Evolutionary conservation across 108 stramenopile genomes (phyloP).

Genomic region (Craspedostauros australis): DNA sequence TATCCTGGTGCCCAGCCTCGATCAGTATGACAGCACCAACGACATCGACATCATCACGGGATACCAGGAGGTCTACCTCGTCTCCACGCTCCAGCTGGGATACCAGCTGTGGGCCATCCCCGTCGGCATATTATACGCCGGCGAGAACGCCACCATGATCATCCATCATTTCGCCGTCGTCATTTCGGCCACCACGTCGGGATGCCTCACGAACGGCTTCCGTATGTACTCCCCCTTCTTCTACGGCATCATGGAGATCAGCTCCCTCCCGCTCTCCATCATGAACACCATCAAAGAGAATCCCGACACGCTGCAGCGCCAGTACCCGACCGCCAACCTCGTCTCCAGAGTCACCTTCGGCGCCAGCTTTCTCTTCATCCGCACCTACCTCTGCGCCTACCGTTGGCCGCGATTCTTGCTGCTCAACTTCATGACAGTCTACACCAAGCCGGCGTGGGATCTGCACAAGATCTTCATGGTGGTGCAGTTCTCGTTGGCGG

Average conservation of each 20-base stretch:
- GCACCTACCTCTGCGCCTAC: conserved; percentile 14
- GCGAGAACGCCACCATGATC: conserved; percentile 57
- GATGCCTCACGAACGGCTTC: conserved; percentile 49
- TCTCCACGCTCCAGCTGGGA: conserved; percentile 53
- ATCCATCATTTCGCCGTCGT: conserved; percentile 65
- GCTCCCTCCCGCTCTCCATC: conserved; percentile 44
- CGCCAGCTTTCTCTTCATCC: conserved; percentile 22
- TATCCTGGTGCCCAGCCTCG: conserved; percentile 17
- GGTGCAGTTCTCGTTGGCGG: conserved; percentile 1
- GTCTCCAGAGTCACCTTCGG: conserved; percentile 15
- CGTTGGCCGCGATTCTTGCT: conserved; percentile 2
- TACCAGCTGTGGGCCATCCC: conserved; percentile 73
- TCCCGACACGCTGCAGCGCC: conserved; percentile 25
- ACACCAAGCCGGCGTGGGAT: neutral
- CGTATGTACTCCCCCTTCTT: conserved; percentile 54
- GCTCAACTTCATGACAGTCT: neutral
- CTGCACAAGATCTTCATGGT: conserved; percentile 6
- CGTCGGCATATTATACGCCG: conserved; percentile 39
- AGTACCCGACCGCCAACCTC: conserved; percentile 29
- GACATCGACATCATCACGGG: conserved; percentile 30
- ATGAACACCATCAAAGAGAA: conserved; percentile 71
- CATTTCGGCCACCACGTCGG: conserved; percentile 25
- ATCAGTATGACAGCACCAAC: conserved; percentile 7
- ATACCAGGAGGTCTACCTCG: conserved; percentile 30
- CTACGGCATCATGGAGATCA: conserved; percentile 57